Base-by-base conservation (phyloP, 768 basidiomycete species). In the Leccinum longicurvipes region DNA sequence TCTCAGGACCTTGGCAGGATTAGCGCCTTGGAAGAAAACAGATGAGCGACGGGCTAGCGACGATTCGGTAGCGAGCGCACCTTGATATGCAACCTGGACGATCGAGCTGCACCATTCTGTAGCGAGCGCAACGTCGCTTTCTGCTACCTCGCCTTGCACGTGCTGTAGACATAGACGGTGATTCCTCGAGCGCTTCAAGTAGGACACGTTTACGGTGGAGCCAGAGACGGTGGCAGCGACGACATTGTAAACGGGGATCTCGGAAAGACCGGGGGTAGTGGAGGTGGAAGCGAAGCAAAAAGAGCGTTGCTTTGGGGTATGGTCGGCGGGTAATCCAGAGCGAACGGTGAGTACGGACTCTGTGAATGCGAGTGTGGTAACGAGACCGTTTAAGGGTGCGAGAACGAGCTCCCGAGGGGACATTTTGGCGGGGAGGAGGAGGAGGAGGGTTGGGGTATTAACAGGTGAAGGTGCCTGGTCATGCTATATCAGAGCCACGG, bases 31-130 rank as follows among this genome's bases (percentile, higher is more conserved):
- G 45, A 57, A 44, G 10, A 31, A 15, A 50, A 58, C 34, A 19
- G 50, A 55, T 54, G 17, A 51, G 57, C 19, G 19, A 47, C 10
- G 31, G 51, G 25, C 45, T n/a, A 42, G 6, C n/a, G 5, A 12
- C 10, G 39, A 49, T 50, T 9, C 6, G 32, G 49, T 0, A 41
- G 48, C 29, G 4, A 5, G 56, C 57, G 28, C 7, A 73, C 91
- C 86, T 63, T 79, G 76, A 66, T 93, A 92, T 10, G 86, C 79
- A 29, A 74, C 67, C 6, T 77, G 71, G 75, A 87, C 79, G 21
- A 89, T 68, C 4, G 72, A 66, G 47, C 76, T 74, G 15, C 78
- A 77, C 85, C 89, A 92, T 49, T 78, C 73, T 19, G 70, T 58
- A 3, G 77, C 77, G 5, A 57, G 54, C 24, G 64, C 59, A 14